Evolutionary conservation across 768 basidiomycete genomes (phyloP), one percentile per base, ranked within the genome.

Genomic region (Pulveroboletus sp.): DNA sequence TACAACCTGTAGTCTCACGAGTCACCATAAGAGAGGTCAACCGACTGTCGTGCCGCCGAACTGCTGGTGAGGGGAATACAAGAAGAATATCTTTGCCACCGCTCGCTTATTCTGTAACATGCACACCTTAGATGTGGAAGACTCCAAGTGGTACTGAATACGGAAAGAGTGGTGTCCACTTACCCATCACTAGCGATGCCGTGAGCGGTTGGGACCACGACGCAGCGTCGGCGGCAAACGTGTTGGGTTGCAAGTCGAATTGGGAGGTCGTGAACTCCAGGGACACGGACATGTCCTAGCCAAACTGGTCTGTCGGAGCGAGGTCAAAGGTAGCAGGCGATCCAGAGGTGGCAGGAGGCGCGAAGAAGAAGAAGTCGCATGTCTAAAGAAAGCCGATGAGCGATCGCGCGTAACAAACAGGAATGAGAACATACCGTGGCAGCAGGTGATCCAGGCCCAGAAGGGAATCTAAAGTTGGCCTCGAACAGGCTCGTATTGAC

Each of bases 401-500:
- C 47, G 3, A 27, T 17, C 10, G 8, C 3, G 1, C 1, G 4
- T 0, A 13, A 12, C 1, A 5, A 26, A 19, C 7, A 19, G 2
- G 1, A 38, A 29, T 7, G 27, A 4, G 12, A 1, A 55, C 50
- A n/a, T 19, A 65, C 68, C 43, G 46, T 58, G 7, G 52, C 29
- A 17, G 41, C 6, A 24, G 34, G 24, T n/a, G 58, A 60, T 16
- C 36, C 40, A 9, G 56, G 24, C n/a, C 50, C 53, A 7, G 49
- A 32, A 11, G 56, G 55, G 50, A 63, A 65, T 4, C 52, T 59
- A 62, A 66, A 69, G 49, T 55, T 56, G 1, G 66, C 61, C 14
- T 81, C 73, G 60, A 80, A 81, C 31, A 81, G 62, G 31, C 70
- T 73, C 0, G 73, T 71, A 49, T 78, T 67, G 10, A 71, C 69